Evolutionary conservation across 1,284 basidiomycete species (phyloP).

Genomic region (Caloboletus inedulis): DNA sequence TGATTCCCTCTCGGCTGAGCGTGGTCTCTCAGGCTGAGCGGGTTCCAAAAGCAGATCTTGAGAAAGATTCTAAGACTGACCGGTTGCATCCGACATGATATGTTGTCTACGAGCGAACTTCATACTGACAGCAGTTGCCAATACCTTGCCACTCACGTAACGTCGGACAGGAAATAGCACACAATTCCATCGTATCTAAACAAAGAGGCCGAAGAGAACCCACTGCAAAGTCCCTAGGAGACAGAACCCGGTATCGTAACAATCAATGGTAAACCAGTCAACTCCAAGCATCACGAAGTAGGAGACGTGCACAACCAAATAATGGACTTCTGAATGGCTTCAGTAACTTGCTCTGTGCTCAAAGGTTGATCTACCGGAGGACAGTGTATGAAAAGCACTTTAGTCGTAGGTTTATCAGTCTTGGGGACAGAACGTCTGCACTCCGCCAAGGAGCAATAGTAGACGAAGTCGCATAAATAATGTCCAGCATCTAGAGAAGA

Average conservation of each 20-base stretch:
- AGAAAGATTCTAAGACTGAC: constrained; percentile 13
- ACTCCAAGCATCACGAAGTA: constrained; percentile 16
- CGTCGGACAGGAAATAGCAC: constrained; percentile 1
- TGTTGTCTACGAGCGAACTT: neutral
- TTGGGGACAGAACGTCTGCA: constrained; percentile 51
- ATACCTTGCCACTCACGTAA: neutral
- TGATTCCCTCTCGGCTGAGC: neutral
- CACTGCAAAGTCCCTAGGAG: constrained; percentile 28
- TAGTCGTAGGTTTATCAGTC: constrained; percentile 53
- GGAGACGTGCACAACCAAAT: constrained; percentile 48
- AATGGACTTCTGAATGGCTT: constrained; percentile 58
- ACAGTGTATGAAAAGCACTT: constrained; percentile 71
- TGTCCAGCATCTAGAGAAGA: constrained; percentile 74
- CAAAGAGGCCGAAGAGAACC: constrained; percentile 3
- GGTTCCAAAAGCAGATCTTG: constrained; percentile 8
- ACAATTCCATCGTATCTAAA: neutral
- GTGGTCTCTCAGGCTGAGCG: neutral
- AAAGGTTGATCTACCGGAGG: constrained; percentile 62
- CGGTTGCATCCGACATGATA: constrained; percentile 1
- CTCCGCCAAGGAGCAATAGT: constrained; percentile 76
- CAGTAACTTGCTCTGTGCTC: constrained; percentile 60
- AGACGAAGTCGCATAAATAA: constrained; percentile 75
- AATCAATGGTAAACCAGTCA: neutral
- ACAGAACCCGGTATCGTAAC: constrained; percentile 19
- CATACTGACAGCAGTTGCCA: constrained; percentile 6